These are phyloP conservation scores for Saksenaea oblongispora DNA, from an alignment of 371 early-diverging fungal species.

Conservation along the genomic window DNA sequence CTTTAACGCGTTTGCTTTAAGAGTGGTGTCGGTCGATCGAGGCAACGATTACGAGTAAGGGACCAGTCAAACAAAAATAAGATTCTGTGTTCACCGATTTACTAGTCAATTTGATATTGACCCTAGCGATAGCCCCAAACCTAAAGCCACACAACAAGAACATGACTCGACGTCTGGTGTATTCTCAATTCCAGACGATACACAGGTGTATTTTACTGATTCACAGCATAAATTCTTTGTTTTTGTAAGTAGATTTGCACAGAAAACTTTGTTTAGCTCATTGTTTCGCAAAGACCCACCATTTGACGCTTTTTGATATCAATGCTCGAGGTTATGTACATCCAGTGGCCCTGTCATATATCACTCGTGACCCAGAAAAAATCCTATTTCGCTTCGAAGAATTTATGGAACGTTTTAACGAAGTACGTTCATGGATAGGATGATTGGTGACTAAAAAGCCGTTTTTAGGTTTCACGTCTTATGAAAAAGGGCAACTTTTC, in stretches of 20 bases:
- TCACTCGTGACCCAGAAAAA: slow-evolving; percentile 55
- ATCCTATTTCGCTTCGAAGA: slow-evolving; percentile 49
- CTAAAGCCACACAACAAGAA: background rate
- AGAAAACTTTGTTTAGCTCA: background rate
- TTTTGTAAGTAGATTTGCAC: slow-evolving; percentile 40
- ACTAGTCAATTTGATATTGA: slow-evolving; percentile 13
- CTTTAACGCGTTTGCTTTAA: slow-evolving; percentile 56
- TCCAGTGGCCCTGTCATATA: slow-evolving; percentile 58
- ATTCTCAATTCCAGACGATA: slow-evolving; percentile 63
- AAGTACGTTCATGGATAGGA: slow-evolving; percentile 16
- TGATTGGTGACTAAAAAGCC: too few species aligned
- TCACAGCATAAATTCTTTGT: slow-evolving; percentile 53
- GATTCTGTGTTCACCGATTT: background rate
- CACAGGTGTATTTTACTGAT: slow-evolving; percentile 59
- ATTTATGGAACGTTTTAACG: slow-evolving; percentile 40
- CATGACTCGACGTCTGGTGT: slow-evolving; percentile 3
- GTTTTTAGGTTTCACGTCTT: slow-evolving; percentile 36
- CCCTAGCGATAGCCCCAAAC: background rate
- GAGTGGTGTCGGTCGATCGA: slow-evolving; percentile 59
- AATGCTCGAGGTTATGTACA: slow-evolving; percentile 63
- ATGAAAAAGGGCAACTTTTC: slow-evolving; percentile 63
- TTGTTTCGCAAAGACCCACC: slow-evolving; percentile 50
- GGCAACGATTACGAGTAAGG: slow-evolving; percentile 37
- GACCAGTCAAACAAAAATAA: background rate
- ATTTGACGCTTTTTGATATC: slow-evolving; percentile 61